A percentile compares a stretch with the other conserved stretches of the same genome.
These are phyloP conservation scores for Fonsecaea erecta DNA, from an alignment of 2,329 filamentous ascomycete species.

Conservation along the genomic window DNA sequence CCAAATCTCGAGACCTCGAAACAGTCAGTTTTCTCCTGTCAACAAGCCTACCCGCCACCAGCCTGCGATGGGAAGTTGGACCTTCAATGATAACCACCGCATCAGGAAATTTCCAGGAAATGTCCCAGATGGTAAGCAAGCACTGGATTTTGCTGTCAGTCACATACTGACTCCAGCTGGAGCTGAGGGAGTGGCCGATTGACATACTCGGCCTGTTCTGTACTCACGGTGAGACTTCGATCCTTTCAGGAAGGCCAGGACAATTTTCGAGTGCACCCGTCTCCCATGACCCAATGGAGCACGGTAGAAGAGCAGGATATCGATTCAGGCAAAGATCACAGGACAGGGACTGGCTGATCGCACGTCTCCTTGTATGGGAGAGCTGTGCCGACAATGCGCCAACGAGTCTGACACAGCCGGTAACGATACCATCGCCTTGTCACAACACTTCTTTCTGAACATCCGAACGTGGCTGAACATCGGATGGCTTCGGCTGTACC, in stretches of 20 bases:
- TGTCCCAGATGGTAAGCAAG: background rate
- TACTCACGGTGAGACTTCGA: background rate
- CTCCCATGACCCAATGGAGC: background rate
- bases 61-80: background rate
- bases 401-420: background rate
- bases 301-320: background rate
- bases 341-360: background rate
- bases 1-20: slow-evolving; percentile 21
- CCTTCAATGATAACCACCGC: background rate
- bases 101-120: background rate
- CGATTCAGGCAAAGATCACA: background rate
- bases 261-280: background rate
- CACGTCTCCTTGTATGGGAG: background rate
- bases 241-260: background rate
- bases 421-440: background rate
- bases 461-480: background rate
- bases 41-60: background rate
- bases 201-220: background rate
- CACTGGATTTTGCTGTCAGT: background rate
- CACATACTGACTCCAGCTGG: background rate
- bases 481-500: background rate
- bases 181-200: background rate
- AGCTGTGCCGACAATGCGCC: background rate
- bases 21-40: background rate
- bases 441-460: background rate